phyloP scores from a whole-genome alignment of 225 moss, liverwort and hornwort genomes.

The Lunularia cruciata region DNA sequence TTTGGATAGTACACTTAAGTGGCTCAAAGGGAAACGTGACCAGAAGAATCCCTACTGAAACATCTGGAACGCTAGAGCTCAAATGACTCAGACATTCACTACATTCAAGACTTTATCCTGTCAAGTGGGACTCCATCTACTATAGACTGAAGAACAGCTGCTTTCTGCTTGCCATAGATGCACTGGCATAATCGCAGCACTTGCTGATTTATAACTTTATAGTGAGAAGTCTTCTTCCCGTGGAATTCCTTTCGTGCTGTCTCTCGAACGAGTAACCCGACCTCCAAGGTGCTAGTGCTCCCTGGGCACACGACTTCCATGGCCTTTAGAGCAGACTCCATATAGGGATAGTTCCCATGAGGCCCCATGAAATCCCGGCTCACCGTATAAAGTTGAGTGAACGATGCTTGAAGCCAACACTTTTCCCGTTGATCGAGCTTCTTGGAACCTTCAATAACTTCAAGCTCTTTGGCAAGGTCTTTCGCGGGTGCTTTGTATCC shows the following conservation, averaged over 20 bases:
- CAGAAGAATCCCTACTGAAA: background rate
- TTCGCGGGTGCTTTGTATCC: constrained; percentile 10
- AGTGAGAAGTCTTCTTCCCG: constrained; percentile 71
- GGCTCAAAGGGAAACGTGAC: background rate
- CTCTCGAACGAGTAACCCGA: constrained; percentile 68
- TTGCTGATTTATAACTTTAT: constrained; percentile 61
- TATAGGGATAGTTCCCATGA: constrained; percentile 47
- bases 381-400: constrained; percentile 65
- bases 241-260: constrained; percentile 41
- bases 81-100: background rate
- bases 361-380: constrained; percentile 41
- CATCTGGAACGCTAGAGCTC: background rate
- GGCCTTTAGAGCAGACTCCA: constrained; percentile 58
- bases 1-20: background rate
- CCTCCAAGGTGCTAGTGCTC: constrained; percentile 60
- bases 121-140: constrained; percentile 45
- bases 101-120: constrained; percentile 5
- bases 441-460: constrained; percentile 14
- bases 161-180: constrained; percentile 83
- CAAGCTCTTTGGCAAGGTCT: constrained; percentile 33
- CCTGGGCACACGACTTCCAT: constrained; percentile 75
- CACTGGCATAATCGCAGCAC: constrained; percentile 68
- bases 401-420: constrained; percentile 79
- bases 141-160: constrained; percentile 64
- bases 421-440: constrained; percentile 51